phyloP scores from a whole-genome alignment of 2,329 filamentous ascomycete genomes.

The Neophaeococcomyces aloes region DNA sequence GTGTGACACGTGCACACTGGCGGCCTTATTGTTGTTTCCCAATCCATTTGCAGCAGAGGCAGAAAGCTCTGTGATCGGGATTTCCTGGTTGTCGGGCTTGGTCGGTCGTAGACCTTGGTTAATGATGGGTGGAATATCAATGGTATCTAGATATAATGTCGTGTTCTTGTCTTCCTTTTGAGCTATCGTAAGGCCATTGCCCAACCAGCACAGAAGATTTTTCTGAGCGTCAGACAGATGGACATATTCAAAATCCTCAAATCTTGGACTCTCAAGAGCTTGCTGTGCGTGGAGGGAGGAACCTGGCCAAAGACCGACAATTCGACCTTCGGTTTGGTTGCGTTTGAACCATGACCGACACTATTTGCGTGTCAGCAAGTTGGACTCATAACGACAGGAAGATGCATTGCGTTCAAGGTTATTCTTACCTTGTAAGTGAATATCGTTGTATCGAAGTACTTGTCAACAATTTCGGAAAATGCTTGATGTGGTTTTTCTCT shows the following conservation, averaged over 20 bases:
- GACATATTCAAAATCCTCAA: constrained; percentile 50
- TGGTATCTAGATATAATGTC: constrained; percentile 10
- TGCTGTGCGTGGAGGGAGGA: constrained; percentile 53
- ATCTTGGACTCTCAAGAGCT: constrained; percentile 45
- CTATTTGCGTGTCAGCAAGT: constrained; percentile 40
- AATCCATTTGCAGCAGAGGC: no score
- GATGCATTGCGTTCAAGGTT: neutral
- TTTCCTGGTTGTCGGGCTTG: no score
- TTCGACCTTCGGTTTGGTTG: constrained; percentile 48
- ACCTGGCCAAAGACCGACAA: constrained; percentile 61
- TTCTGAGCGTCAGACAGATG: constrained; percentile 21
- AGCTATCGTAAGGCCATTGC: constrained; percentile 9
- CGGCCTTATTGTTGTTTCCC: no score
- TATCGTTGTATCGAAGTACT: constrained; percentile 43
- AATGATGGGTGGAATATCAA: constrained; percentile 9
- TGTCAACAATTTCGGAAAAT: constrained; percentile 34
- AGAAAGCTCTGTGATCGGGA: no score
- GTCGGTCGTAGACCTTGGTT: no score
- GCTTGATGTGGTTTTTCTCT: constrained; percentile 2
- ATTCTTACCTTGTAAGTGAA: constrained; percentile 25
- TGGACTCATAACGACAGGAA: constrained; percentile 12
- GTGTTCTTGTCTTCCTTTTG: constrained; percentile 8
- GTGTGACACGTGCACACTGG: no score
- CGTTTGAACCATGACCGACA: constrained; percentile 67
- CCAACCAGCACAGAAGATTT: constrained; percentile 6